phyloP scores from a whole-genome alignment of 108 stramenopile species.

The Nitzschia sp. region DNA sequence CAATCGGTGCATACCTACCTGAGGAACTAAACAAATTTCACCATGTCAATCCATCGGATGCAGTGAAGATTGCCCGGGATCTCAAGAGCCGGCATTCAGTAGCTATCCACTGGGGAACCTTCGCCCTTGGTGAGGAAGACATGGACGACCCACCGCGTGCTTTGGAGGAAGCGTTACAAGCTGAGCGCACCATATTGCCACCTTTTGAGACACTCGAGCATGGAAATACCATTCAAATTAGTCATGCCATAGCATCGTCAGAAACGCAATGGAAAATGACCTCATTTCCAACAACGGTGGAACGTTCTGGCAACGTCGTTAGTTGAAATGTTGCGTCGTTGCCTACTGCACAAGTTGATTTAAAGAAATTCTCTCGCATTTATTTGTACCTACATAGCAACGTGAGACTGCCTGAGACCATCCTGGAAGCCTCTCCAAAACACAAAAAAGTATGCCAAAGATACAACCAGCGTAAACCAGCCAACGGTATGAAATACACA shows the following conservation, averaged over 20 bases:
- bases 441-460: slow-evolving; percentile 32
- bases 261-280: too few relatives aligned
- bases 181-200: slow-evolving; percentile 1
- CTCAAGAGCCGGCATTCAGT: slow-evolving; percentile 60
- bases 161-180: slow-evolving; percentile 28
- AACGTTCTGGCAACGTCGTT: too few relatives aligned
- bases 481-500: slow-evolving; percentile 62
- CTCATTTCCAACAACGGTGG: not conserved
- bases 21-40: slow-evolving; percentile 83
- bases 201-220: slow-evolving; percentile 1
- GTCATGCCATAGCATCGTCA: not conserved
- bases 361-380: too few relatives aligned
- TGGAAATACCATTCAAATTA: slow-evolving; percentile 13
- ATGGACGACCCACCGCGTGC: slow-evolving; percentile 63
- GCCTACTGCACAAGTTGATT: too few relatives aligned
- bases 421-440: slow-evolving; percentile 40
- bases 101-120: slow-evolving; percentile 93
- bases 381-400: not conserved
- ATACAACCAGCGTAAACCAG: slow-evolving; percentile 39
- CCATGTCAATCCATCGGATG: slow-evolving; percentile 88
- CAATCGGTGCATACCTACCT: slow-evolving; percentile 95
- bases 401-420: slow-evolving; percentile 6
- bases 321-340: too few relatives aligned
- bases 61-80: slow-evolving; percentile 80
- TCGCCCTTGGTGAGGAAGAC: slow-evolving; percentile 80